phyloP scores from a whole-genome alignment of 2,329 filamentous ascomycete species.

The Pseudogymnoascus sp. region DNA sequence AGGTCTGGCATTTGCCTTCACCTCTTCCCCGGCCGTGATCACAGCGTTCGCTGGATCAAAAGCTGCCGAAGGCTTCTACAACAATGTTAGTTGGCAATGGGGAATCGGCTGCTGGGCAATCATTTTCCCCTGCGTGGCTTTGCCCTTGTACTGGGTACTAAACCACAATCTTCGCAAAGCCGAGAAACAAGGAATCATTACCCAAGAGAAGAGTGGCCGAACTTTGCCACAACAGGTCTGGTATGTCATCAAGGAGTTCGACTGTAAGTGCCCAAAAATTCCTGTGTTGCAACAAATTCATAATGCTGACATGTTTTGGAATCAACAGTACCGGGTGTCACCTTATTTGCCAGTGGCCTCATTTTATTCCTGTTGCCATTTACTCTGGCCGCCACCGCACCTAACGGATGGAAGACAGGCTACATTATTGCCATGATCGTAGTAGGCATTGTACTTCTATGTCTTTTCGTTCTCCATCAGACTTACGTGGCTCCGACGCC shows the following conservation, averaged over 20 bases:
- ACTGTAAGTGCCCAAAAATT: constrained; percentile 27
- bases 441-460: constrained; percentile 35
- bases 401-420: constrained; percentile 37
- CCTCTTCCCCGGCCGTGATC: constrained; percentile 57
- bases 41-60: constrained; percentile 57
- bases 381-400: constrained; percentile 40
- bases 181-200: constrained; percentile 19
- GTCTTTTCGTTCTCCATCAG: constrained; percentile 40
- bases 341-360: constrained; percentile 43
- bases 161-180: constrained; percentile 22
- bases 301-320: not conserved
- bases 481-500: constrained; percentile 36
- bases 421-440: constrained; percentile 43
- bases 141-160: constrained; percentile 51
- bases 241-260: constrained; percentile 32
- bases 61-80: constrained; percentile 48
- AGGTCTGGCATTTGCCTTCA: constrained; percentile 47
- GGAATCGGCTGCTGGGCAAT: constrained; percentile 61
- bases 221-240: constrained; percentile 19
- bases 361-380: constrained; percentile 52
- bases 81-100: constrained; percentile 56
- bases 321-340: constrained; percentile 35
- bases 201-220: constrained; percentile 20
- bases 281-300: not conserved
- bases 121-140: constrained; percentile 51